These are phyloP conservation scores for Aspergillus sojae DNA, from an alignment of 2,329 filamentous ascomycete species.

Conservation along the genomic window DNA sequence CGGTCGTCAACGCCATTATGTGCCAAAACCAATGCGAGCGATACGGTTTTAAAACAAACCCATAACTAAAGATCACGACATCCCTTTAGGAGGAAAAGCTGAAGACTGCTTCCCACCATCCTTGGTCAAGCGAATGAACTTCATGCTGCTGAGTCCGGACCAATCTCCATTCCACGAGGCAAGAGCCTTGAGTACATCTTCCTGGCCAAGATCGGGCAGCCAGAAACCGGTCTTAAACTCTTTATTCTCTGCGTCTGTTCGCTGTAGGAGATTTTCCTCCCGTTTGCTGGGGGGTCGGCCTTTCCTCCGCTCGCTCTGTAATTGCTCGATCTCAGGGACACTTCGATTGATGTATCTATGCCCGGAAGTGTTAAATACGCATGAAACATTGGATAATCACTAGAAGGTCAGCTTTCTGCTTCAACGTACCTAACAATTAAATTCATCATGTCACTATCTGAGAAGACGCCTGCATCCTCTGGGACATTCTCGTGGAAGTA, in stretches of 20 bases:
- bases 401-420: neutral
- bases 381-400: neutral
- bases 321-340: constrained; percentile 40
- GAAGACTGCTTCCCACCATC: constrained; percentile 68
- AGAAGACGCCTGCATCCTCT: constrained; percentile 34
- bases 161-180: constrained; percentile 81
- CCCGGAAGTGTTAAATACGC: neutral
- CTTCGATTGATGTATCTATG: constrained; percentile 42
- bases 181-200: constrained; percentile 66
- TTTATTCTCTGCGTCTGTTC: constrained; percentile 69
- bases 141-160: constrained; percentile 74
- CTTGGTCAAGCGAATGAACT: constrained; percentile 74
- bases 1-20: constrained; percentile 7
- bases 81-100: constrained; percentile 73
- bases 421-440: constrained; percentile 62
- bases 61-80: constrained; percentile 41
- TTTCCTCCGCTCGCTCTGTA: constrained; percentile 68
- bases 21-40: neutral
- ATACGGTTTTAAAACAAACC: constrained; percentile 7
- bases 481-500: constrained; percentile 71
- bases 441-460: constrained; percentile 43
- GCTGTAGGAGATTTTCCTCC: constrained; percentile 76
- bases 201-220: constrained; percentile 74
- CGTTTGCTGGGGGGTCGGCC: constrained; percentile 77
- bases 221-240: constrained; percentile 83